Evolutionary conservation across 2,329 filamentous ascomycete genomes (phyloP).

Genomic region (Dothistroma septosporum): DNA sequence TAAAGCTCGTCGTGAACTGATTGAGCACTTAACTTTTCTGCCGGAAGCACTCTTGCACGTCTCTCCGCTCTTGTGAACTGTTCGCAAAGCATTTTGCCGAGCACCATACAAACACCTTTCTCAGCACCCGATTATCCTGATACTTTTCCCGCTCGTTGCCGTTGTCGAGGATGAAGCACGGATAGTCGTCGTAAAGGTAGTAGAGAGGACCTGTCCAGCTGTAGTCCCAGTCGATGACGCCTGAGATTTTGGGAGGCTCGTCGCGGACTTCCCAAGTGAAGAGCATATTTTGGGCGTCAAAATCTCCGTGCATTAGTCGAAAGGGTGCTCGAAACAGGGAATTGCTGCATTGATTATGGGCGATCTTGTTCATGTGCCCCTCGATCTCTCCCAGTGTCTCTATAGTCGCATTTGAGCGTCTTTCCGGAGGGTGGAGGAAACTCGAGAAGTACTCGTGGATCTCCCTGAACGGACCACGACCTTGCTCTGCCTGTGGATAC

Average conservation of each 20-base stretch:
- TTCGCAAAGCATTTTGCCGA: not conserved
- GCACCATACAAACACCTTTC: constrained; percentile 13
- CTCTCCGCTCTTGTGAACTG: not conserved
- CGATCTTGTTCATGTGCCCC: not conserved
- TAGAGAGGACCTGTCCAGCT: constrained; percentile 11
- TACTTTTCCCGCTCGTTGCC: not conserved
- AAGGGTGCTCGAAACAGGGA: constrained; percentile 6
- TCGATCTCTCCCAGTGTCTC: not conserved
- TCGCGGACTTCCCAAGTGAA: not conserved
- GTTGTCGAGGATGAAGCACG: constrained; percentile 13
- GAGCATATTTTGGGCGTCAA: constrained; percentile 13
- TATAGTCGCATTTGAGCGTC: not conserved
- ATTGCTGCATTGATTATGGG: not conserved
- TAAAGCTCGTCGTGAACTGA: not conserved
- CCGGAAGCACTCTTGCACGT: not conserved
- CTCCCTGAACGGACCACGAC: constrained; percentile 8
- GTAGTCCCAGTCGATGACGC: constrained; percentile 22
- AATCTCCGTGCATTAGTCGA: constrained; percentile 15
- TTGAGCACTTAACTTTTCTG: too few species aligned
- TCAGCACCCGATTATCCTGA: constrained; percentile 11
- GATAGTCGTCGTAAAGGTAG: constrained; percentile 14
- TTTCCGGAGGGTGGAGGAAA: too few species aligned
- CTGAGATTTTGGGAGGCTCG: constrained; percentile 5
- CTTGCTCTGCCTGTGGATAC: not conserved
- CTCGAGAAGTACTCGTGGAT: constrained; percentile 1